These are phyloP conservation scores for Aspergillus sp. DNA, from an alignment of 2,329 filamentous ascomycete species.

Conservation along the genomic window DNA sequence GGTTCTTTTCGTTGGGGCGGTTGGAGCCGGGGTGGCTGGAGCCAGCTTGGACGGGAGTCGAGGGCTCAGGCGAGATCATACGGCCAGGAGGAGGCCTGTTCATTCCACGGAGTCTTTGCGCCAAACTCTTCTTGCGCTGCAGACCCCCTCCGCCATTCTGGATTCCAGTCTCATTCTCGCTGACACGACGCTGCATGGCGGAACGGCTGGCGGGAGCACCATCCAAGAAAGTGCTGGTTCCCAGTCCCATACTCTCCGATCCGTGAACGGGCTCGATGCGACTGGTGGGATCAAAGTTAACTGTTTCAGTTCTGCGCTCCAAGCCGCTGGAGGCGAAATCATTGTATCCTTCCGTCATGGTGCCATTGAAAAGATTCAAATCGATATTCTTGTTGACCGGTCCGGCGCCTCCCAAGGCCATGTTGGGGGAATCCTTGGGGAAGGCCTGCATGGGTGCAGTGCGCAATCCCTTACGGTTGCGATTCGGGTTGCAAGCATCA, in stretches of 20 bases:
- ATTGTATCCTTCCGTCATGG: conserved; percentile 76
- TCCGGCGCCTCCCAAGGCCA: conserved; percentile 80
- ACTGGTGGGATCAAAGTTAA: conserved; percentile 62
- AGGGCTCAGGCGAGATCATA: conserved; percentile 52
- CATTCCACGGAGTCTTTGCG: conserved; percentile 83
- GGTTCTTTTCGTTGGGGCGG: conserved; percentile 56
- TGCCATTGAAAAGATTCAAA: conserved; percentile 82
- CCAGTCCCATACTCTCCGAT: conserved; percentile 75
- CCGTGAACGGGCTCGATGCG: conserved; percentile 74
- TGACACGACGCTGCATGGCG: conserved; percentile 71
- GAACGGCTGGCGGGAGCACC: conserved; percentile 81
- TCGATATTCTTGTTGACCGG: conserved; percentile 78
- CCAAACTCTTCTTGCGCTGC: conserved; percentile 88
- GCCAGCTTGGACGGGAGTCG: conserved; percentile 23
- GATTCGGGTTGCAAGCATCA: conserved; percentile 90
- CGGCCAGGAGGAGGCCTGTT: conserved; percentile 61
- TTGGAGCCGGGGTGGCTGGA: conserved; percentile 30
- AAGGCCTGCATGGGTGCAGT: conserved; percentile 95
- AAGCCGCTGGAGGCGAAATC: conserved; percentile 61
- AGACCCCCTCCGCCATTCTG: conserved; percentile 51
- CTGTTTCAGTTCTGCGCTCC: conserved; percentile 27
- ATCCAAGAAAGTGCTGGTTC: conserved; percentile 92
- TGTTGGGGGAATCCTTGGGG: conserved; percentile 87
- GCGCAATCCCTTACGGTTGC: conserved; percentile 77
- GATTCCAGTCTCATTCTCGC: conserved; percentile 53